phyloP scores from a whole-genome alignment of 176 grass and related monocot genomes.

The Musa troglodytarum region DNA sequence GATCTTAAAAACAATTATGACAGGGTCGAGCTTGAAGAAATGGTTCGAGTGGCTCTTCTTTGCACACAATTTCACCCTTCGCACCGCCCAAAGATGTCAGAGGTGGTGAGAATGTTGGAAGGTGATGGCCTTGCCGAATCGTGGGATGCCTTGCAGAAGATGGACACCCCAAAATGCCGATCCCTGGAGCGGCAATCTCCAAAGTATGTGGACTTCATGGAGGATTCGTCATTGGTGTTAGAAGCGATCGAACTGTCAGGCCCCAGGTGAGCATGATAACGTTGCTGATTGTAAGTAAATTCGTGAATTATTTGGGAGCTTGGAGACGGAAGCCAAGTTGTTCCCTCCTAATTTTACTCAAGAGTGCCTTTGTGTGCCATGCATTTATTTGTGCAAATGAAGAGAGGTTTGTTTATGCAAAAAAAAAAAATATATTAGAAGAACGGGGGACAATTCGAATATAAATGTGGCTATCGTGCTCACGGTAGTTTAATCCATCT shows the following conservation, averaged over 20 bases:
- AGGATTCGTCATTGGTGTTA: constrained; percentile 33
- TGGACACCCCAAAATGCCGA: neutral
- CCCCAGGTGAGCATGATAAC: constrained; percentile 37
- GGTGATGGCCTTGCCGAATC: constrained; percentile 43
- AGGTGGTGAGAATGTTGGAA: constrained; percentile 70
- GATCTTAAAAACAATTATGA: constrained; percentile 39
- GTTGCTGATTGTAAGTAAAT: no score
- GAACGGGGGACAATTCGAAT: no score
- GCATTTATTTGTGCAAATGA: no score
- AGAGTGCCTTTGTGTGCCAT: no score
- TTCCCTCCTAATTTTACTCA: no score
- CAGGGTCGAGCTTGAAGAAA: constrained; percentile 39
- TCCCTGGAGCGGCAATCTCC: constrained; percentile 19
- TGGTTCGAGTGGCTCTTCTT: constrained; percentile 71
- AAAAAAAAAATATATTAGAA: no score
- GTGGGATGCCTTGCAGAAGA: constrained; percentile 56
- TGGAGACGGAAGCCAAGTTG: no score
- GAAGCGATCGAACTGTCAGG: constrained; percentile 69
- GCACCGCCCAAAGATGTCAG: constrained; percentile 59
- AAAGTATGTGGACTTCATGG: constrained; percentile 35
- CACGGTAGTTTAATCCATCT: no score
- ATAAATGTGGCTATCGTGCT: no score
- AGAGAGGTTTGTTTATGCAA: no score
- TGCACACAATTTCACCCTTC: constrained; percentile 52
- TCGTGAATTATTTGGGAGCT: no score